Evolutionary conservation across 225 moss, liverwort and hornwort species (phyloP), one percentile per base, ranked within the genome.

Genomic region (Marchantia paleacea): DNA sequence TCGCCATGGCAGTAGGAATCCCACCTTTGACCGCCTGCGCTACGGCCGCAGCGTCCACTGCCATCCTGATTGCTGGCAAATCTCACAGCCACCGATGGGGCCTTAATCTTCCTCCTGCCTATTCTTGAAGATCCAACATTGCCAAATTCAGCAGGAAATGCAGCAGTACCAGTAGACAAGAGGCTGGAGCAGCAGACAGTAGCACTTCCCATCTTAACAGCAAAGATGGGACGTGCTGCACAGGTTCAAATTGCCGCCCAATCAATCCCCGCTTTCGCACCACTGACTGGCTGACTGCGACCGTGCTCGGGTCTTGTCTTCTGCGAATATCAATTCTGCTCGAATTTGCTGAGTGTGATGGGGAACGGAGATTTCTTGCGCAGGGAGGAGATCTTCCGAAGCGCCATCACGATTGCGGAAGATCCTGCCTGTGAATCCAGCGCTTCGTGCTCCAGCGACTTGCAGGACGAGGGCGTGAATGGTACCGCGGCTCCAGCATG

Each of bases 141-240:
- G 20, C 54, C 20, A 19, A 76, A 28, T 0, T 58, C 18, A 10
- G 60, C 14, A 60, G 60, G 12, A 76, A 55, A 54, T 24, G 51
- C 8, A 24, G 51, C 22, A 15, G 74, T 26, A 15, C 16, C 30
- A 5, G 19, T 28, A 47, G 75, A 30, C 5, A 18, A 39, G 58
- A 28, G 54, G 60, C 57, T 58, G 13, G 75, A 60, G 75, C 75
- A 76, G 55, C 19, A 60, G 7, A 60, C 75, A 60, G 65, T 26
- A 18, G 65, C 63, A 65, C 60, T 76, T 61, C 62, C 76, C 76
- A 76, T 76, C 61, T 7, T 61, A 28, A 12, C 51, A 39, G 39
- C 39, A 52, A 15, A 69, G 73, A 73, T 75, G 50, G 51, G 7
- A 2, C 16, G 12, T 12, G 28, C 75, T 75, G 29, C 29, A 28